Evolutionary conservation across 2,329 filamentous ascomycete species (phyloP), one percentile per base, ranked within the genome.

Genomic region (Ilyonectria destructans): DNA sequence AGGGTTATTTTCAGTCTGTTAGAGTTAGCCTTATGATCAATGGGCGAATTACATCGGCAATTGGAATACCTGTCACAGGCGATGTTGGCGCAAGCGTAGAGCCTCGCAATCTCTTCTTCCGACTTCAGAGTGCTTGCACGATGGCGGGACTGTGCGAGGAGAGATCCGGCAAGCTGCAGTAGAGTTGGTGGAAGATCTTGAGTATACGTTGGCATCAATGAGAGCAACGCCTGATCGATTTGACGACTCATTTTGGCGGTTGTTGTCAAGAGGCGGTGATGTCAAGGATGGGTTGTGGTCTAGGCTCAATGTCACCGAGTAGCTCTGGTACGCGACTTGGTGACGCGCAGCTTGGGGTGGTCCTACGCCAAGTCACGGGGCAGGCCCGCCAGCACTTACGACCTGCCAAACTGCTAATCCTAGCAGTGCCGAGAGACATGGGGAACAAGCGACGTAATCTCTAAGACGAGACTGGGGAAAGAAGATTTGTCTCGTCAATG

Each of bases 51-150:
- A 15, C 21, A 9, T 2, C 12, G 7, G 17, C 15, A 35, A 29
- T 29, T 29, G 17, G 56, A 74, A 51, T 82, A 93, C 93, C 93
- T 89, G 74, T 96, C 94, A 78, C 95, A 98, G 21, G 96, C 96
- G 68, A 99, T 88, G 81, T 97, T 92, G 15, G 93, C 93, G 79
- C 95, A 97, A 4, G 92, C 93, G 80, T 96, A 96, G 5, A 89
- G 87, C 21, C 95, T 88, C n/a, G 92, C 94, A 71, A 96, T 90
- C 80, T 98, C 95, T 80, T 97, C 95, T 63, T 97, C 94, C 3
- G 91, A 87, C 78, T 95, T 97, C 60, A 98, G 85, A 17, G 89
- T 92, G 76, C 90, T 91, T 57, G 93, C 94, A 75, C 90, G 91
- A 77, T 91, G 90, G 37, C 93, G 90, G 13, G 94, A 97, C 80